phyloP scores from a whole-genome alignment of 306 rosid genomes.

The Albizia julibrissin region DNA sequence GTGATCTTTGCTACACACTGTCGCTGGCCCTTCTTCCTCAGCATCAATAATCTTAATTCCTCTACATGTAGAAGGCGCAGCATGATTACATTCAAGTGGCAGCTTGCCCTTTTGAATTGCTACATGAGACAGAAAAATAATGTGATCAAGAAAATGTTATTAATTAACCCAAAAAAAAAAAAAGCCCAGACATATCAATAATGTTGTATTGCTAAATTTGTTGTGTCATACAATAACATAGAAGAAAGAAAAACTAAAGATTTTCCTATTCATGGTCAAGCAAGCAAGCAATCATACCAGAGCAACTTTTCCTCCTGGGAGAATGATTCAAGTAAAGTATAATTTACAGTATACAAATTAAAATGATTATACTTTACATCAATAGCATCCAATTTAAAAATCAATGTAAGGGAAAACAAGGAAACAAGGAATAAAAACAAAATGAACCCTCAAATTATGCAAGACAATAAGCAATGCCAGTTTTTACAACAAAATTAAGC shows the following conservation, averaged over 20 bases:
- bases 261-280: background rate
- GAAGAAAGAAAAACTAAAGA: background rate
- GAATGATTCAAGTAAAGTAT: background rate
- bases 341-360: background rate
- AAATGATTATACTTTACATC: background rate
- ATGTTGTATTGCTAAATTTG: background rate
- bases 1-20: constrained; percentile 24
- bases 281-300: constrained; percentile 1
- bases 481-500: constrained; percentile 17
- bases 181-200: constrained; percentile 10
- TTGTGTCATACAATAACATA: no score
- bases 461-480: constrained; percentile 11
- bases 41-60: constrained; percentile 52
- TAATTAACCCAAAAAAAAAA: background rate
- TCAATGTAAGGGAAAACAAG: background rate
- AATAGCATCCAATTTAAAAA: background rate
- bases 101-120: constrained; percentile 35
- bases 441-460: constrained; percentile 9
- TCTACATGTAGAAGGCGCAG: constrained; percentile 38
- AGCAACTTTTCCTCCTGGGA: background rate
- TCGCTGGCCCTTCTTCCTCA: constrained; percentile 38
- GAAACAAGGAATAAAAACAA: background rate
- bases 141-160: background rate
- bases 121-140: constrained; percentile 14
- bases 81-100: constrained; percentile 43